phyloP scores from a whole-genome alignment of 1,284 basidiomycete genomes.

The Tremellales sp. region DNA sequence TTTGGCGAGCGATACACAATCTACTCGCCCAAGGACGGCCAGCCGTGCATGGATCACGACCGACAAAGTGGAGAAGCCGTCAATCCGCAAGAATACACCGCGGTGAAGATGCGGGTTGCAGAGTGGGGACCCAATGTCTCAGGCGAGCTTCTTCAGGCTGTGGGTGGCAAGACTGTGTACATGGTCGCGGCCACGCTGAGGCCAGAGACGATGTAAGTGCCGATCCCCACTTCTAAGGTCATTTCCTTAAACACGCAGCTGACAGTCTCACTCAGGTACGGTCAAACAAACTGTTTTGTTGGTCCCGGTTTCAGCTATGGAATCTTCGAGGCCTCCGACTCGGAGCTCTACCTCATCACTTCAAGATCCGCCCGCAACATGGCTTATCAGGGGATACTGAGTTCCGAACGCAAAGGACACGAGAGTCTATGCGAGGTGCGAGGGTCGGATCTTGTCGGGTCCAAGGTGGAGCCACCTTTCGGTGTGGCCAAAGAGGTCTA shows the following conservation, averaged over 20 bases:
- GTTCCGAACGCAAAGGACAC: constrained; percentile 64
- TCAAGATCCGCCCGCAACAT: constrained; percentile 91
- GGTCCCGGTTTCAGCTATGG: constrained; percentile 89
- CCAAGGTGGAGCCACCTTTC: constrained; percentile 86
- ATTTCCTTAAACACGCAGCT: constrained; percentile 3
- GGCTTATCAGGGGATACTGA: constrained; percentile 85
- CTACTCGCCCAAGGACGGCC: constrained; percentile 98
- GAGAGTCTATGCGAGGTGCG: constrained; percentile 70
- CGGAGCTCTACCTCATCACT: constrained; percentile 85
- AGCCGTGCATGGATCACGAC: constrained; percentile 99
- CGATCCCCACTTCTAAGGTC: constrained; percentile 21
- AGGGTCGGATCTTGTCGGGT: constrained; percentile 78
- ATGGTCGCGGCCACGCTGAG: constrained; percentile 93
- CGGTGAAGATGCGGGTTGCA: constrained; percentile 88
- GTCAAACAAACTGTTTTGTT: constrained; percentile 98
- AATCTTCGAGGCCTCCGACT: constrained; percentile 77
- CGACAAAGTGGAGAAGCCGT: constrained; percentile 91
- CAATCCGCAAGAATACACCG: constrained; percentile 95
- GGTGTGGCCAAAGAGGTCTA: constrained; percentile 81
- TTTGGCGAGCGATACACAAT: constrained; percentile 99
- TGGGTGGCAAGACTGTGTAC: constrained; percentile 74
- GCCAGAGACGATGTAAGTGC: constrained; percentile 88
- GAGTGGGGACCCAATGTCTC: constrained; percentile 65
- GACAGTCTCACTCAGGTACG: constrained; percentile 62
- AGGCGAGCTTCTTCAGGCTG: constrained; percentile 61